phyloP scores from a whole-genome alignment of 192 early-diverging fungal species.

The Umbelopsis sp. region DNA sequence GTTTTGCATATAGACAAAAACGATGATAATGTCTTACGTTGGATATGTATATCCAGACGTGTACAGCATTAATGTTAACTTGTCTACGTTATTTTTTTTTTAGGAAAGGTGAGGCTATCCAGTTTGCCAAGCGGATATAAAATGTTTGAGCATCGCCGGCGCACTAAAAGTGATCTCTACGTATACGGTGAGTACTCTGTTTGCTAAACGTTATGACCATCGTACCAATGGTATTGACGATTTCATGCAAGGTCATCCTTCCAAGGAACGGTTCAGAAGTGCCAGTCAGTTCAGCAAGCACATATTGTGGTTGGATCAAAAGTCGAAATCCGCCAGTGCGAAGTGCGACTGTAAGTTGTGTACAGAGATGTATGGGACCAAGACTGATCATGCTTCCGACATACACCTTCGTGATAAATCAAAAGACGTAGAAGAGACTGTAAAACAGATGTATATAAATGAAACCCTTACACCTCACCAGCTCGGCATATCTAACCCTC shows the following conservation, averaged over 20 bases:
- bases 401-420: too few species aligned
- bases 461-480: not conserved
- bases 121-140: not conserved
- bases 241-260: not conserved
- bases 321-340: not conserved
- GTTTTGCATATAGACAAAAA: too few species aligned
- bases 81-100: too few species aligned
- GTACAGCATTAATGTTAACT: too few species aligned
- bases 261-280: not conserved
- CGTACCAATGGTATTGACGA: not conserved
- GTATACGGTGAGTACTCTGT: not conserved
- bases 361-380: too few species aligned
- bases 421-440: too few species aligned
- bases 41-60: too few species aligned
- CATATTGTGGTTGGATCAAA: constrained; percentile 2
- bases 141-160: constrained; percentile 7
- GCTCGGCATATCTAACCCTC: constrained; percentile 12
- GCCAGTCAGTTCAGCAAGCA: not conserved
- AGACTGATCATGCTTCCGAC: too few species aligned
- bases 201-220: not conserved
- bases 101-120: not conserved
- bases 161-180: not conserved
- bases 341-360: not conserved
- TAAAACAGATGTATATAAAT: too few species aligned
- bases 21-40: too few species aligned